Percentiles rank a stretch among this genome's conserved stretches.
phyloP scores from a whole-genome alignment of 2,329 filamentous ascomycete species.

The Lecanicillium sp. region DNA sequence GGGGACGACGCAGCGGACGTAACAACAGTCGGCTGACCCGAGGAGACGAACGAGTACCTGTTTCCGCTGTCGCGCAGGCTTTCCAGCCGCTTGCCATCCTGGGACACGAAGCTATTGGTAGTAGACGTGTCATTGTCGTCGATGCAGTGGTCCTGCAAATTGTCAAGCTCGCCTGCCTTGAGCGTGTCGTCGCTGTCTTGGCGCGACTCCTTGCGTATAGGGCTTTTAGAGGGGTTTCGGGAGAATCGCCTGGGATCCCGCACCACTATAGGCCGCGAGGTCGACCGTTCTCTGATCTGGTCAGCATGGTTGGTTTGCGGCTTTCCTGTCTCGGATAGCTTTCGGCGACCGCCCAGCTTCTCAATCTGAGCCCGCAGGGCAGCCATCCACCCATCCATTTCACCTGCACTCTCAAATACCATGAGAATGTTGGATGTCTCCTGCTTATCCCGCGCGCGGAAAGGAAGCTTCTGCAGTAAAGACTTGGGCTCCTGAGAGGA shows the following conservation, averaged over 20 bases:
- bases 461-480: conserved; percentile 56
- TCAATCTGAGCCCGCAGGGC: conserved; percentile 64
- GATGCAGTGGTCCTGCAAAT: conserved; percentile 31
- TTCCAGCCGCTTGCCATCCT: conserved; percentile 52
- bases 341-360: conserved; percentile 58
- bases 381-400: conserved; percentile 71
- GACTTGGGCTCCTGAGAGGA: conserved; percentile 47
- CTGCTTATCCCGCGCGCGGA: conserved; percentile 46
- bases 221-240: conserved; percentile 23
- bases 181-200: conserved; percentile 16
- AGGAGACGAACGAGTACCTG: conserved; percentile 52
- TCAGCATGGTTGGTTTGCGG: conserved; percentile 31
- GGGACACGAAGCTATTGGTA: conserved; percentile 49
- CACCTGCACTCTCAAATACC: conserved; percentile 63
- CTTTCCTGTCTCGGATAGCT: conserved; percentile 51
- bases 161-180: conserved; percentile 16
- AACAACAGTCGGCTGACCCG: conserved; percentile 50
- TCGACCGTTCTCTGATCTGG: conserved; percentile 29
- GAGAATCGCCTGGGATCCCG: conserved; percentile 39
- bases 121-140: conserved; percentile 47
- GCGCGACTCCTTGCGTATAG: conserved; percentile 4
- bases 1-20: conserved; percentile 54
- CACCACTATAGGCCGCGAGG: neutral
- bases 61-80: conserved; percentile 48
- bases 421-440: conserved; percentile 59